Evolutionary conservation across 371 early-diverging fungal species (phyloP), one percentile per base, ranked within the genome.

Genomic region (Coemansia sp.): DNA sequence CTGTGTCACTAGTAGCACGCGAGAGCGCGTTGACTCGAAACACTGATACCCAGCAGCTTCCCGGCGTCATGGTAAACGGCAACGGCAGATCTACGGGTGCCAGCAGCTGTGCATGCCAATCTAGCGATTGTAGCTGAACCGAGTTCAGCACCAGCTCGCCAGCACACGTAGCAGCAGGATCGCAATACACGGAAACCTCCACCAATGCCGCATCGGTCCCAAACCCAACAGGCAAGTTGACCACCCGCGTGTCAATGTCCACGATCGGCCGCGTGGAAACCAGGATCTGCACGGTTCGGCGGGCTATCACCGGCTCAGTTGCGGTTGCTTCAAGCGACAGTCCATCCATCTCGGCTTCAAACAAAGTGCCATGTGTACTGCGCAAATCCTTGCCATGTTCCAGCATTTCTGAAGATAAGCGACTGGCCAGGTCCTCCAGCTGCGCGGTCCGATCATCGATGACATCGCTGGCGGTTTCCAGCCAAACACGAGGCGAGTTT

Each of bases 401-500:
- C 24, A 55, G 60, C 6, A 64, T 64, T 31, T 56, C 60, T 5
- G 69, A 57, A 10, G 74, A 60, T 12, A 69, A 43, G 0, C 60
- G 58, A 11, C 38, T 42, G 1, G 74, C 69, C 9, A 72, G 65
- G 31, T 72, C 74, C 50, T 68, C 74, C 43, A 72, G 48, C 43
- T 61, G 64, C 1, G 54, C 64, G 11, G 64, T 56, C 33, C 46
- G 37, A 32, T 61, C 51, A 37, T 60, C 65, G 40, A 52, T 52
- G n/a, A 39, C 12, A 34, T 44, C 51, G 38, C 51, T 42, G 14
- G 43, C 58, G 3, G 24, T 32, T 7, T 47, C 32, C 6, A 11
- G 33, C 18, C 16, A 31, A 36, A 3, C 55, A 29, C 12, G 37
- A 3, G 33, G 32, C 14, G 40, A 54, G 50, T 39, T 11, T 16